These are phyloP conservation scores for Flaveria robusta DNA, from an alignment of 129 eudicot genomes.

Conservation along the genomic window DNA sequence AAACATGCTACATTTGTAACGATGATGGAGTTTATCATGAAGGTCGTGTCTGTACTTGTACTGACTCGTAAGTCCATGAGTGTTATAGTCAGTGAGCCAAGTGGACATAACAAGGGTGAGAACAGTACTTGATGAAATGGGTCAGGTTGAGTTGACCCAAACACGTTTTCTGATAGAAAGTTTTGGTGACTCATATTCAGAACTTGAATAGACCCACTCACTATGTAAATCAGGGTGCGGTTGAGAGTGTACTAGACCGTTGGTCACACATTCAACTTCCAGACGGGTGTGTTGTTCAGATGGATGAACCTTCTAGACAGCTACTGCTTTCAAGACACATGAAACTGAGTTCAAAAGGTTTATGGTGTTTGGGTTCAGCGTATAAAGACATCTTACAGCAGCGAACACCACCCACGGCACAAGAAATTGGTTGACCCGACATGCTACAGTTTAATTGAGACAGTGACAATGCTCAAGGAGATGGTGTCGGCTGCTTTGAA, in stretches of 20 bases:
- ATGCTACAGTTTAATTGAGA: slow-evolving; percentile 66
- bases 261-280: slow-evolving; percentile 70
- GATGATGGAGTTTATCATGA: slow-evolving; percentile 74
- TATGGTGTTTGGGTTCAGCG: slow-evolving; percentile 81
- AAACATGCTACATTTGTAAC: slow-evolving; percentile 76
- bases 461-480: slow-evolving; percentile 79
- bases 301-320: slow-evolving; percentile 55
- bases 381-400: slow-evolving; percentile 62
- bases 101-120: slow-evolving; percentile 42
- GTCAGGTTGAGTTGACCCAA: background rate
- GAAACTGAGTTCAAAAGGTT: slow-evolving; percentile 76
- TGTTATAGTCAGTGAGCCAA: slow-evolving; percentile 64
- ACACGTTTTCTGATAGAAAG: background rate
- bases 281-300: slow-evolving; percentile 60
- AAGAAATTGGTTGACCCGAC: slow-evolving; percentile 63
- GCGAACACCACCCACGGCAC: slow-evolving; percentile 65
- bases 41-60: slow-evolving; percentile 67
- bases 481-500: slow-evolving; percentile 92
- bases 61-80: slow-evolving; percentile 92
- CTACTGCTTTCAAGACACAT: slow-evolving; percentile 46
- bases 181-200: no score
- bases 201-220: background rate
- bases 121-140: background rate
- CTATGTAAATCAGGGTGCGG: slow-evolving; percentile 67
- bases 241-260: slow-evolving; percentile 70